These are phyloP conservation scores for Mycena galopus DNA, from an alignment of 768 basidiomycete genomes.

Conservation along the genomic window DNA sequence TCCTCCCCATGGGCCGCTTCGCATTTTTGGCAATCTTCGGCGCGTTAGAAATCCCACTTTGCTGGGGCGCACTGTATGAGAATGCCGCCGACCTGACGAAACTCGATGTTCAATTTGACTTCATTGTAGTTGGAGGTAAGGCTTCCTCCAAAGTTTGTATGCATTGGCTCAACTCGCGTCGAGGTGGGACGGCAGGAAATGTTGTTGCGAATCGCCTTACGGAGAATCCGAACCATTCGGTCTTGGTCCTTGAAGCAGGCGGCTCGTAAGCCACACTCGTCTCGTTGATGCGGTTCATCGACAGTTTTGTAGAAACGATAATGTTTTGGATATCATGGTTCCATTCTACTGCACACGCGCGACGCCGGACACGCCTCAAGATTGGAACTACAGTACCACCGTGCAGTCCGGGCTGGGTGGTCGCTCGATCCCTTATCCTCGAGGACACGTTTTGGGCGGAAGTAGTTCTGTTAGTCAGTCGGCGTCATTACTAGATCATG, in stretches of 20 bases:
- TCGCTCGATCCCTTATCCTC: conserved; percentile 17
- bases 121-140: conserved; percentile 20
- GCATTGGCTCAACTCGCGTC: background rate
- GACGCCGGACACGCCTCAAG: conserved; percentile 20
- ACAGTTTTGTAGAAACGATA: conserved; percentile 9
- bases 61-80: background rate
- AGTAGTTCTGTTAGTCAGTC: conserved; percentile 30
- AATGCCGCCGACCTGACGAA: background rate
- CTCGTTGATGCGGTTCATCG: background rate
- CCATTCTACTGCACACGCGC: conserved; percentile 20
- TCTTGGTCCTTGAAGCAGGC: conserved; percentile 30
- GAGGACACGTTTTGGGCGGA: conserved; percentile 31
- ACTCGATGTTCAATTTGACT: conserved; percentile 13
- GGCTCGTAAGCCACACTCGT: conserved; percentile 14
- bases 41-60: background rate
- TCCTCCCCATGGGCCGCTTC: background rate
- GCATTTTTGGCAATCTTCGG: background rate
- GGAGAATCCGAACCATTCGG: conserved; percentile 4
- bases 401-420: conserved; percentile 14
- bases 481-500: background rate
- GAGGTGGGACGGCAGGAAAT: conserved; percentile 19
- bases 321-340: conserved; percentile 17
- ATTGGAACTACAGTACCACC: conserved; percentile 31
- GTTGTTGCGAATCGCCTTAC: conserved; percentile 14
- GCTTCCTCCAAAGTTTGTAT: background rate